Conservation (phyloP, 2,329 filamentous ascomycete genomes). For the Penicillium fuscoglaucum region DNA sequence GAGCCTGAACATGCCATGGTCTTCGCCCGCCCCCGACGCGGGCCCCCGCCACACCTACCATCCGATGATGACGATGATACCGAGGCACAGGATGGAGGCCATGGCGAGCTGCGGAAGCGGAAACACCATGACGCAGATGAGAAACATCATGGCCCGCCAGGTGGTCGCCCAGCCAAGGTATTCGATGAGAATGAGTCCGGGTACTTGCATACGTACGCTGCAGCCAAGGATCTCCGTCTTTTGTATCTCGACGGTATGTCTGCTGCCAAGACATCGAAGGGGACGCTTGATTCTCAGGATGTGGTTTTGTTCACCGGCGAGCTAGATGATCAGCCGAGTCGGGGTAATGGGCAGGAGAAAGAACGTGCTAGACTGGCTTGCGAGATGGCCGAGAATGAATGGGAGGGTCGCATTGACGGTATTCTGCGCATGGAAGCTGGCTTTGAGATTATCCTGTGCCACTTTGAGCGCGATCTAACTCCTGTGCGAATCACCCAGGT, state of each 20-base stretch:
- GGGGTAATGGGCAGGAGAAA: slow-evolving; percentile 42
- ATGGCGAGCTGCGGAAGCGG: too few relatives aligned
- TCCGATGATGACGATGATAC: too few relatives aligned
- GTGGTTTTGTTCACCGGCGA: slow-evolving; percentile 54
- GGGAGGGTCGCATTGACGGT: slow-evolving; percentile 58
- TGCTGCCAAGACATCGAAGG: slow-evolving; percentile 64
- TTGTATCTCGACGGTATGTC: slow-evolving; percentile 71
- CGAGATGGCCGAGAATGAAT: slow-evolving; percentile 51
- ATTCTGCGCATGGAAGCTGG: slow-evolving; percentile 68
- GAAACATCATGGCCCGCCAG: too few relatives aligned
- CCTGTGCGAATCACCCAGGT: slow-evolving; percentile 36
- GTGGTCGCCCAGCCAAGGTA: too few relatives aligned
- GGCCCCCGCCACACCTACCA: too few relatives aligned
- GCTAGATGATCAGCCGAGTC: background rate
- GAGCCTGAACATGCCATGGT: too few relatives aligned
- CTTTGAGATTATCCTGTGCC: slow-evolving; percentile 69
- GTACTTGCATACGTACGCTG: slow-evolving; percentile 63
- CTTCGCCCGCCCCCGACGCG: too few relatives aligned
- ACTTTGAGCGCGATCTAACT: slow-evolving; percentile 53
- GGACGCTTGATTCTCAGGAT: slow-evolving; percentile 69
- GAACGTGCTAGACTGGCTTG: slow-evolving; percentile 59
- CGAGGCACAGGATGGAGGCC: too few relatives aligned
- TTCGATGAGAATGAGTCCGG: too few relatives aligned
- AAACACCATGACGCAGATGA: too few relatives aligned
- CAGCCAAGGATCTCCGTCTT: slow-evolving; percentile 58